A percentile compares a stretch with the other conserved stretches of the same genome.
phyloP scores from a whole-genome alignment of 1,139 yeast species.

The Diutina pseudorugosa region DNA sequence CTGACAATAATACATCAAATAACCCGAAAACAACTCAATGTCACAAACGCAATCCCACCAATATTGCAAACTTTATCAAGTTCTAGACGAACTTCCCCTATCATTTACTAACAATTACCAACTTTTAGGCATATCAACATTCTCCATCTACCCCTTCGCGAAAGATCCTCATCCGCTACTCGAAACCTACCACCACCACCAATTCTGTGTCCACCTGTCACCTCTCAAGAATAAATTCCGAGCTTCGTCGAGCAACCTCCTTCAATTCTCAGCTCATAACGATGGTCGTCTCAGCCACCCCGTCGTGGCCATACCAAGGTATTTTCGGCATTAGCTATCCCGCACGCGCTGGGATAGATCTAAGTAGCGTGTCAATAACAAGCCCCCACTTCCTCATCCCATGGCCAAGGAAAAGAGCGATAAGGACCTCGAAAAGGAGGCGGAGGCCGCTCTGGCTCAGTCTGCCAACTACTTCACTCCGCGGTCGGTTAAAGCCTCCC shows the following conservation, averaged over 20 bases:
- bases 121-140: too few relatives aligned
- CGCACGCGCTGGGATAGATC: neutral
- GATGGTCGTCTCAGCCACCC: neutral
- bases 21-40: neutral
- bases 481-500: neutral
- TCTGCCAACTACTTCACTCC: slow-evolving; percentile 1
- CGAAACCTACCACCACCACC: too few relatives aligned
- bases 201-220: too few relatives aligned
- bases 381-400: neutral
- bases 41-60: neutral
- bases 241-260: too few relatives aligned
- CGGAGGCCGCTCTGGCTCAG: slow-evolving; percentile 2
- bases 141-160: too few relatives aligned
- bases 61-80: too few relatives aligned
- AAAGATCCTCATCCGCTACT: too few relatives aligned
- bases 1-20: neutral
- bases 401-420: neutral
- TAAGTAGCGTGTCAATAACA: neutral
- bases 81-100: too few relatives aligned
- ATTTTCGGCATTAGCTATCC: neutral
- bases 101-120: too few relatives aligned
- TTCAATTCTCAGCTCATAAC: neutral
- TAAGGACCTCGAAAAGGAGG: slow-evolving; percentile 4
- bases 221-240: too few relatives aligned
- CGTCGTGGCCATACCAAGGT: neutral